phyloP scores from a whole-genome alignment of 2,329 filamentous ascomycete species.

The Fonsecaea pugnacius region DNA sequence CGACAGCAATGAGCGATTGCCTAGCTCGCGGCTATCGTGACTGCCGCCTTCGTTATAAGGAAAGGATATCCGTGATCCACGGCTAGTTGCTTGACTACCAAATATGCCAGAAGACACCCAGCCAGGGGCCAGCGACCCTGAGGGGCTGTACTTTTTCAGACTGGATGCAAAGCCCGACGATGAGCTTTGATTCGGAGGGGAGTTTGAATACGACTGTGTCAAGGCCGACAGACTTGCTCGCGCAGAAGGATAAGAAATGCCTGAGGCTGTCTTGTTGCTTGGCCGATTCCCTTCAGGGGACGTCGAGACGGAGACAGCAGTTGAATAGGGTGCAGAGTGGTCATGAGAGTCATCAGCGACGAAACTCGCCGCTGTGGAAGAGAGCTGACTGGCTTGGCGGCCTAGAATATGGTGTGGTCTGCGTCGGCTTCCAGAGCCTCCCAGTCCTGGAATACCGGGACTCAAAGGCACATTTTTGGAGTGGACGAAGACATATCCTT shows the following conservation, averaged over 20 bases:
- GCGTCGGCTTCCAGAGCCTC: slow-evolving; percentile 16
- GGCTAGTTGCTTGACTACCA: slow-evolving; percentile 24
- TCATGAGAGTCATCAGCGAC: slow-evolving; percentile 33
- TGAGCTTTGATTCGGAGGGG: slow-evolving; percentile 34
- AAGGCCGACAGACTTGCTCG: slow-evolving; percentile 36
- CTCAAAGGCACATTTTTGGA: slow-evolving; percentile 10
- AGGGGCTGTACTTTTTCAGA: slow-evolving; percentile 35
- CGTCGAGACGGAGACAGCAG: slow-evolving; percentile 33
- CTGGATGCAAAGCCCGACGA: slow-evolving; percentile 24
- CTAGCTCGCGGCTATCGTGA: slow-evolving; percentile 29
- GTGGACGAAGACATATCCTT: slow-evolving; percentile 28
- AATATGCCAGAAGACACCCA: slow-evolving; percentile 32
- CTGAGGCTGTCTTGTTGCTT: slow-evolving; percentile 26
- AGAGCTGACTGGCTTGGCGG: slow-evolving; percentile 28
- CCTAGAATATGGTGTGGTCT: slow-evolving; percentile 7
- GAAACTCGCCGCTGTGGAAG: slow-evolving; percentile 32
- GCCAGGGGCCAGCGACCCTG: slow-evolving; percentile 29
- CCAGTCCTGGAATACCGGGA: slow-evolving; percentile 1
- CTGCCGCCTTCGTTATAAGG: slow-evolving; percentile 25
- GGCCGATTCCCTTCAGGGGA: slow-evolving; percentile 36
- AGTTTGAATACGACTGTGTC: slow-evolving; percentile 37
- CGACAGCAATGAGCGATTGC: slow-evolving; percentile 25
- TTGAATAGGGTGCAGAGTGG: slow-evolving; percentile 24
- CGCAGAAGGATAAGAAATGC: slow-evolving; percentile 28
- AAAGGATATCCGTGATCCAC: slow-evolving; percentile 23